Evolutionary conservation across 352 stramenopile species (phyloP), one percentile per base, ranked within the genome.

Genomic region (Globisporangium recalcitrans): DNA sequence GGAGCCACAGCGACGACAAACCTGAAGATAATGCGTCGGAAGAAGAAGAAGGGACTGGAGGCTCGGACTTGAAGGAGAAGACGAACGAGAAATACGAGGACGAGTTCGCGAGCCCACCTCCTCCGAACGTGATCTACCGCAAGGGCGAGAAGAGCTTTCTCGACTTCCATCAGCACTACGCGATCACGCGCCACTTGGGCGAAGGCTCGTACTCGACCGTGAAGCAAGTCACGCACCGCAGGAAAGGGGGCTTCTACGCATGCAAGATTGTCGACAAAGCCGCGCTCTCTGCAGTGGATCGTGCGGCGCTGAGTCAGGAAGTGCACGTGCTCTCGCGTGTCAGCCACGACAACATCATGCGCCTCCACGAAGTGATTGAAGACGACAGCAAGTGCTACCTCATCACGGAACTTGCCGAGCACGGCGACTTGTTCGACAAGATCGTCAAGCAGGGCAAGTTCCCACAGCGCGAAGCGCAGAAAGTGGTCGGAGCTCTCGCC

Each of bases 321-420:
- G 79, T 93, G 32, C 60, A 70, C 14, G 81, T 93, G 44, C 77
- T 93, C 16, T 74, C 74, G 22, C 87, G 73, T 61, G 71, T 96
- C 19, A 75, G 81, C 52, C 91, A 97, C 59, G 75, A 81, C 13
- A 85, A 97, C 74, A 90, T 97, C 67, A 96, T 97, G 84, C 72
- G 75, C 9, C 72, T 97, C 32, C 78, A 97, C 52, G 94, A 97
- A 73, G 95, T 98, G n/a, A 97, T 97, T 53, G 86, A 98, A 53
- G 92, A 98, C 65, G 85, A 93, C 47, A 78, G 90, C 63, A 90
- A 98, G 67, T 99, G 96, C 80, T 99, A 99, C 69, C 81, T 99
- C 65, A 92, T 99, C 21, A 98, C 98, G 54, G 96, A 99, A 69
- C 78, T 98, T 24, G 96, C 97, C 34, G 88, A 95, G 67, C 84